phyloP scores from a whole-genome alignment of 257 asterid species.

The Capsicum chinense region DNA sequence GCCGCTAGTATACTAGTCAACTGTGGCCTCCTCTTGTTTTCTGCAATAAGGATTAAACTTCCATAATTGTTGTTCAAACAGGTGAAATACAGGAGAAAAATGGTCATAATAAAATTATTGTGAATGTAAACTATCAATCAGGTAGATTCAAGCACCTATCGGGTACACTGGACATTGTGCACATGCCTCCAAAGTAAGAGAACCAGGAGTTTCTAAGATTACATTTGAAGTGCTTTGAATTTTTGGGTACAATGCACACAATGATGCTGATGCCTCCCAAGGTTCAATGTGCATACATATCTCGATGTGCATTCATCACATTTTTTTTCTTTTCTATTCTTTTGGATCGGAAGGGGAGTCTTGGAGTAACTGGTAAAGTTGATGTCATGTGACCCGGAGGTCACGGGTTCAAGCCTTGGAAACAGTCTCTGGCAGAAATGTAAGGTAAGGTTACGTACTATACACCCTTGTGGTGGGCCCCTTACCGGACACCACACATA shows the following conservation, averaged over 20 bases:
- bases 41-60: conserved; percentile 44
- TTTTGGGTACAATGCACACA: not conserved
- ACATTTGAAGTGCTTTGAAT: not conserved
- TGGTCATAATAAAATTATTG: not conserved
- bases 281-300: not conserved
- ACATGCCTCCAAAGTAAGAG: not conserved
- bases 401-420: too few relatives aligned
- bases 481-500: too few relatives aligned
- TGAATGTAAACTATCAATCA: not conserved
- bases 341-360: not conserved
- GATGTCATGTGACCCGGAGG: too few relatives aligned
- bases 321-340: not conserved
- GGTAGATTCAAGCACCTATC: not conserved
- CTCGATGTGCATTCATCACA: not conserved
- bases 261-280: not conserved
- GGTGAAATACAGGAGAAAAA: not conserved
- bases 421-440: too few relatives aligned
- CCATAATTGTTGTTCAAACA: not conserved
- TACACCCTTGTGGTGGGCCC: too few relatives aligned
- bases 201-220: not conserved
- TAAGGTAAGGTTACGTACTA: too few relatives aligned
- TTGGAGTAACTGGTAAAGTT: too few relatives aligned
- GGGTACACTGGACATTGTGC: not conserved
- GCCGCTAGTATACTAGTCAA: conserved; percentile 79
- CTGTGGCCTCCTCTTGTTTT: conserved; percentile 77